Evolutionary conservation across 2,329 filamentous ascomycete genomes (phyloP).

Genomic region (Aspergillus ibericus): DNA sequence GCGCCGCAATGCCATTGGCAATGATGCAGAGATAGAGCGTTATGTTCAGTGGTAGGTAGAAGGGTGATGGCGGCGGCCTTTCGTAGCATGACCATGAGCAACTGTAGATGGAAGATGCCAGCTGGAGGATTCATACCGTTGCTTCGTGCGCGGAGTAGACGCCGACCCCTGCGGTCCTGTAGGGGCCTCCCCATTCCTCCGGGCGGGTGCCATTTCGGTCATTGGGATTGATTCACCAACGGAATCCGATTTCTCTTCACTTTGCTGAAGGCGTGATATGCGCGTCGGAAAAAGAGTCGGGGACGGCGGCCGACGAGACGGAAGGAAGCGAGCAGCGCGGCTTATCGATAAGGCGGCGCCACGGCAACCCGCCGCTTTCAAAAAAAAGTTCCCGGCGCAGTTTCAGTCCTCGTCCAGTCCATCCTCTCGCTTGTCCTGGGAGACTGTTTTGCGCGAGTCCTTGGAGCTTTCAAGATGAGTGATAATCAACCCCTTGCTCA

Average conservation of each 20-base stretch:
- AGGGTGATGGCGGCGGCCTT: constrained; percentile 46
- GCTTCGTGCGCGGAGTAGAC: constrained; percentile 24
- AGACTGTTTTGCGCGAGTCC: not conserved
- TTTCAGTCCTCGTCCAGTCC: not conserved
- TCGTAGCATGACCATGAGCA: not conserved
- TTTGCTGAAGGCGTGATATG: not conserved
- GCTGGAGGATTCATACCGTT: constrained; percentile 23
- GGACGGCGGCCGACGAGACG: not conserved
- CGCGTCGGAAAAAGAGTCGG: not conserved
- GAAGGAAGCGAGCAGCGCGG: not conserved
- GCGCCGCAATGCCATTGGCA: constrained; percentile 72
- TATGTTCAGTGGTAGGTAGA: constrained; percentile 68
- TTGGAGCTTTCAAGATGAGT: not conserved
- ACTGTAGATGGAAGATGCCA: constrained; percentile 4
- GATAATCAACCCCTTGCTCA: not conserved
- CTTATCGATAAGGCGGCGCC: constrained; percentile 8
- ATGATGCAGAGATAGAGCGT: constrained; percentile 79
- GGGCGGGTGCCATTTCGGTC: constrained; percentile 18
- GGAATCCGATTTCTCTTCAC: not conserved
- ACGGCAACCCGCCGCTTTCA: not conserved
- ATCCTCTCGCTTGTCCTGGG: not conserved
- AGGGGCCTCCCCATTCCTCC: constrained; percentile 13
- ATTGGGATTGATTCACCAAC: not conserved
- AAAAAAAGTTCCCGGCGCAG: constrained; percentile 4
- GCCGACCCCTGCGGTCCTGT: constrained; percentile 3